phyloP scores from a whole-genome alignment of 169 alveolate genomes.

The Amoebophrya sp. region DNA sequence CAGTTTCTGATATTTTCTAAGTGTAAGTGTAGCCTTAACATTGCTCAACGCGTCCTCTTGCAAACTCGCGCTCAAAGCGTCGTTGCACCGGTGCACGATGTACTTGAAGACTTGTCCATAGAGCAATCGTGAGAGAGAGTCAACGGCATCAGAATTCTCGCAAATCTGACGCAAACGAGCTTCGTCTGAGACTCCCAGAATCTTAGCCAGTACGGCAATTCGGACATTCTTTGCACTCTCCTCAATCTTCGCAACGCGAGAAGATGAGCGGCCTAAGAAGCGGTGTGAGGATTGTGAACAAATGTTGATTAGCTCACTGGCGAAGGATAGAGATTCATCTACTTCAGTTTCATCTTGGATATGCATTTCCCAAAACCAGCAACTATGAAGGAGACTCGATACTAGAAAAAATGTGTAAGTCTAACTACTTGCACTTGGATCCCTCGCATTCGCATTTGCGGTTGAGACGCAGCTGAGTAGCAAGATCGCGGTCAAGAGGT shows the following conservation, averaged over 20 bases:
- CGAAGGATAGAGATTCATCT: background rate
- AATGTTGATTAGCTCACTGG: background rate
- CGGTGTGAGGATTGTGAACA: no score
- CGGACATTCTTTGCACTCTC: background rate
- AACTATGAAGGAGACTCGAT: background rate
- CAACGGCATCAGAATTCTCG: background rate
- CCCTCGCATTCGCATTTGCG: no score
- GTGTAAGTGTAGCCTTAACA: no score
- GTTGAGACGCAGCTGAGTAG: slow-evolving; percentile 20
- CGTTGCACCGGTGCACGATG: background rate
- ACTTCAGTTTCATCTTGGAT: background rate
- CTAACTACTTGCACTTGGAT: no score
- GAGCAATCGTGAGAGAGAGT: background rate
- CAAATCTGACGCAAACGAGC: background rate
- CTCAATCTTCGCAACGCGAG: no score
- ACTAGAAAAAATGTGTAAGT: background rate
- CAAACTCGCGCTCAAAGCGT: no score
- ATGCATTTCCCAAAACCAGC: background rate
- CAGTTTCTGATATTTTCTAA: no score
- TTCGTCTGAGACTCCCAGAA: background rate
- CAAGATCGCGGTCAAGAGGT: background rate
- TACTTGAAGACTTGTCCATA: background rate
- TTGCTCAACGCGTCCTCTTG: no score
- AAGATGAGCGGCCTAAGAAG: no score
- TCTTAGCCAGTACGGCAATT: background rate